Percentiles rank a stretch among this genome's conserved stretches.
Conservation (phyloP, 73 alveolate genomes). For the Durusdinium trenchii region DNA sequence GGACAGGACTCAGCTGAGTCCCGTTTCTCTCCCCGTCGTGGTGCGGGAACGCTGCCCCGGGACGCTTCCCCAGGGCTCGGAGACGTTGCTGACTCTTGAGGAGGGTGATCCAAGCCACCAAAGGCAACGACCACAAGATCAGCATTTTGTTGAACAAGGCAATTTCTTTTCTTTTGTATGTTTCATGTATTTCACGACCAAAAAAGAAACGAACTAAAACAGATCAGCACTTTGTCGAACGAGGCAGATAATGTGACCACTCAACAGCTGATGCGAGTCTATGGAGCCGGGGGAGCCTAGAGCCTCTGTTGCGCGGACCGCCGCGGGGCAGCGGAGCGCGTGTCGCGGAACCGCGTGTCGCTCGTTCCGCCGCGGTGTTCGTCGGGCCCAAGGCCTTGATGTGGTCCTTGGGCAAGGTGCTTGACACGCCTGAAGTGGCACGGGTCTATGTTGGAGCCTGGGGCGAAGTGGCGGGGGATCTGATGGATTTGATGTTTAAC, state of each 20-base stretch:
- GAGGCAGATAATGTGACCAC: slow-evolving; percentile 95
- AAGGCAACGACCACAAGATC: slow-evolving; percentile 93
- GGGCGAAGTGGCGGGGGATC: neutral
- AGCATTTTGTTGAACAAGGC: slow-evolving; percentile 88
- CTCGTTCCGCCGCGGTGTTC: too few relatives aligned
- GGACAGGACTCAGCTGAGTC: neutral
- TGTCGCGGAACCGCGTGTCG: neutral
- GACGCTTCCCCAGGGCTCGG: neutral
- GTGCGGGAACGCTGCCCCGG: neutral
- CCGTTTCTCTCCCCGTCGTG: neutral
- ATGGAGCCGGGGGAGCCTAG: slow-evolving; percentile 47
- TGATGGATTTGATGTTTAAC: neutral
- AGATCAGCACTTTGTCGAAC: slow-evolving; percentile 84
- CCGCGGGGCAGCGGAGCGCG: neutral
- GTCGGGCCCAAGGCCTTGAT: slow-evolving; percentile 46
- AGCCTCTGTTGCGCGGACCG: too few relatives aligned
- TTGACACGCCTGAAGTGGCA: slow-evolving; percentile 92
- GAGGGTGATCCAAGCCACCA: slow-evolving; percentile 86
- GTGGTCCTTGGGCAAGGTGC: slow-evolving; percentile 95
- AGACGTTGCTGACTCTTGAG: neutral
- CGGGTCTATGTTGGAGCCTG: slow-evolving; percentile 76
- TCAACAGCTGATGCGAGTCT: slow-evolving; percentile 95
- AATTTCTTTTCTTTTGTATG: neutral
- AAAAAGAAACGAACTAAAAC: too few relatives aligned
- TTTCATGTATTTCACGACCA: too few relatives aligned